A percentile compares a stretch with the other conserved stretches of the same genome.
Conservation (phyloP, 805 yeast species). For the Metschnikowia bowlesiae region DNA sequence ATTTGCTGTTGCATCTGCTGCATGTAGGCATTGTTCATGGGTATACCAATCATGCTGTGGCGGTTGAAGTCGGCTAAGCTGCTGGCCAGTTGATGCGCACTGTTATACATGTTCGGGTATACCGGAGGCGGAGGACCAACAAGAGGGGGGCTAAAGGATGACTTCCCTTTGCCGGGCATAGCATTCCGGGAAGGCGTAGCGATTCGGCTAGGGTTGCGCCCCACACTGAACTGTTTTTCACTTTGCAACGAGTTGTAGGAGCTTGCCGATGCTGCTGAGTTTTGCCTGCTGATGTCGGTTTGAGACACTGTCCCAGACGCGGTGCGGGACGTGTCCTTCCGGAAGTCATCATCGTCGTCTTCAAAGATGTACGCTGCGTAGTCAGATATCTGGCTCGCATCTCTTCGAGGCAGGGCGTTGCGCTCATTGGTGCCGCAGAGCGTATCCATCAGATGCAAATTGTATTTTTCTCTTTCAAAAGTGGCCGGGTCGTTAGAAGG, state of each 20-base stretch:
- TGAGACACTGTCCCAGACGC: not conserved
- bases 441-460: not conserved
- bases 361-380: constrained; percentile 14
- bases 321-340: not conserved
- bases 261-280: constrained; percentile 11
- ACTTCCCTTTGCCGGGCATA: not conserved
- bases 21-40: constrained; percentile 32
- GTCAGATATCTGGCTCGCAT: constrained; percentile 13
- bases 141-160: constrained; percentile 14
- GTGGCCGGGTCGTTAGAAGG: too few species aligned
- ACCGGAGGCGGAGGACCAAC: constrained; percentile 18
- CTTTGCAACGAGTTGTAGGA: constrained; percentile 32
- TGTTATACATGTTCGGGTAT: constrained; percentile 4
- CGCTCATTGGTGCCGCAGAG: not conserved
- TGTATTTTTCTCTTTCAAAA: not conserved
- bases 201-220: constrained; percentile 10
- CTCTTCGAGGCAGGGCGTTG: not conserved
- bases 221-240: constrained; percentile 19
- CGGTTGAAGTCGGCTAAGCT: constrained; percentile 3
- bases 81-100: not conserved
- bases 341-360: not conserved
- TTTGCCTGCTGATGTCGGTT: not conserved
- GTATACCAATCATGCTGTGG: constrained; percentile 11
- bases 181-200: constrained; percentile 8
- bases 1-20: constrained; percentile 51